Base-by-base conservation (phyloP, 306 rosid species). In the Parietaria judaica region DNA sequence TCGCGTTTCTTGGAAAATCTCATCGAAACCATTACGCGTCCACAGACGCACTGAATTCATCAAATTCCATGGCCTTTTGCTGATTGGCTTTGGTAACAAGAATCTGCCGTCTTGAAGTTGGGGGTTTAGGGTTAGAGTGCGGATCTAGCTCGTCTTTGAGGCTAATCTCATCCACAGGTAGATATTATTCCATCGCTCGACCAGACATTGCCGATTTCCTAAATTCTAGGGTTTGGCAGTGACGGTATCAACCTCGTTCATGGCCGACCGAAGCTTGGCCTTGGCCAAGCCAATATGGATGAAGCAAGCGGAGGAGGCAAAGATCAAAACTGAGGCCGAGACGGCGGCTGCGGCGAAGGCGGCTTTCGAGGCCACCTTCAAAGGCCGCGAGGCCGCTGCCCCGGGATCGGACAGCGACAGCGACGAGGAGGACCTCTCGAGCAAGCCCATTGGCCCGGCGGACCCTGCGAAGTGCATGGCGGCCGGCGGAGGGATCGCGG, bases 271-370 rank as follows among this genome's bases (percentile, higher is more conserved):
- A 38, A 85, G 60, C 71, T 60, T 49, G 52, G 84, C 81, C 34
- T 74, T 83, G 49, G 94, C 56, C 17, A 92, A 88, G 47, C 95
- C 99, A 36, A 73, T 88, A 64, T 92, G 99, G 97, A 79, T 88
- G 96, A 94, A 94, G 81, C 99, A 94, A 66, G 97, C 99, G 3
- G 95, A 88, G 67, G 99, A 94, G 78, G 99, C 97, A 11, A 88
- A 80, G 76, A 55, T 89, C 39, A 94, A 88, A 83, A 86, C 84
- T 63, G 97, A 94, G 82, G 99, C 97, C 0, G 95, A 88, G 85
- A 88, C 80, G 67, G 84, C 79, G 41, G 97, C 99, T 0, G 99
- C 95, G 7, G 97, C 97, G 0, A 94, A 88, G 72, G 99, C 95
- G 3, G 97, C 99, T 43, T 94, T 94, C 5, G 99, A 88, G 73